Evolutionary conservation across 768 basidiomycete species (phyloP), one percentile per base, ranked within the genome.

Genomic region (Punctularia strigosozonata): DNA sequence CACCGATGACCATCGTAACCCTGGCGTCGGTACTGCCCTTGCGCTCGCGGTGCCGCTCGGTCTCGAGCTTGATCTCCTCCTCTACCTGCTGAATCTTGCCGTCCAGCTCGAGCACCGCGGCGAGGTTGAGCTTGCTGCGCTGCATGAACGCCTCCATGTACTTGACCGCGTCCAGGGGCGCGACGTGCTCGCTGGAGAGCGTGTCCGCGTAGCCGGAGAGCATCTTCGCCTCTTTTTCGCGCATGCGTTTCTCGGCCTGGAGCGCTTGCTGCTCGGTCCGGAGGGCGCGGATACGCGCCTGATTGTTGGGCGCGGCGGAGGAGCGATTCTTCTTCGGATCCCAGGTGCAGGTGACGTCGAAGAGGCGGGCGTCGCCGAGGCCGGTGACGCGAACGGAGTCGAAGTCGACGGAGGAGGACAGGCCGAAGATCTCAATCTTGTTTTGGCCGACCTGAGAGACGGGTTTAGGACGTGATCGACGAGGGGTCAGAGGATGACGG

Each of bases 351-450:
- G 70, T 64, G 24, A 77, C 68, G 51, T 77, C 75, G 43, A 68
- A 65, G 7, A 79, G 58, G 42, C 68, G 67, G 4, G 68, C 66
- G 4, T 59, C 63, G 13, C 33, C 33, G 8, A 73, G 56, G 3
- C 69, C 71, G 35, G 71, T 68, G 14, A 77, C 66, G 26, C 77
- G 63, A 31, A 73, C 60, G 15, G 71, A 71, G 19, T 72, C 59
- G 2, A 63, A 62, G 48, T 75, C 70, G 39, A 77, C 66, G 22
- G 52, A 58, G 46, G 64, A 62, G 5, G 77, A 62, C 5, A 80
- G 59, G n/a, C 61, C 59, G 21, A 46, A 54, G 33, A 78, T 70
- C 40, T 64, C 59, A 25, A 78, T 47, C 44, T 71, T 66, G 45
- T 68, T 77, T 39, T 63, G 64, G 1, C 76, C 76, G 43, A 59